A percentile compares a stretch with the other conserved stretches of the same genome.
These are phyloP conservation scores for Lactifluus hygrophoroides DNA, from an alignment of 768 basidiomycete genomes.

Conservation along the genomic window DNA sequence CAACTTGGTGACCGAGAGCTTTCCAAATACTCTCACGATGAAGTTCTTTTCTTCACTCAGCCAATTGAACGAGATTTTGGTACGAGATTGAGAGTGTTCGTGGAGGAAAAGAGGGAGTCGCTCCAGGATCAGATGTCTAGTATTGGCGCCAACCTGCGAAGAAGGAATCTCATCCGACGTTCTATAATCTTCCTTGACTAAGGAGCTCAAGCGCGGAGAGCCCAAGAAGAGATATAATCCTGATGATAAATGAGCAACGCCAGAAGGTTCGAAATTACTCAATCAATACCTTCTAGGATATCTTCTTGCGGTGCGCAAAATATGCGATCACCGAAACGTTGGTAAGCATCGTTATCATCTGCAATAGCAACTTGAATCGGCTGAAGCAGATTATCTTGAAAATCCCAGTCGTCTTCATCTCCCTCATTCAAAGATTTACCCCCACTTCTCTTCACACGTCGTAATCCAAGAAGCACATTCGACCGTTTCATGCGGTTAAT, in stretches of 20 bases:
- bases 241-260: conserved; percentile 23
- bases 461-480: conserved; percentile 66
- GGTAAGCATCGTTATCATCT: conserved; percentile 77
- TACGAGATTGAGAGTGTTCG: conserved; percentile 67
- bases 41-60: conserved; percentile 56
- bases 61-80: conserved; percentile 58
- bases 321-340: conserved; percentile 68
- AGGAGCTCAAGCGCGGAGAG: conserved; percentile 56
- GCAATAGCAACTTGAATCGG: conserved; percentile 71
- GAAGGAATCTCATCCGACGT: conserved; percentile 43
- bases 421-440: conserved; percentile 31
- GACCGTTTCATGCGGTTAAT: conserved; percentile 57
- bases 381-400: conserved; percentile 60
- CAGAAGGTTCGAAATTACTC: neutral
- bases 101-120: conserved; percentile 86
- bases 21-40: conserved; percentile 58
- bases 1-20: conserved; percentile 52
- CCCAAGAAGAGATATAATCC: conserved; percentile 75
- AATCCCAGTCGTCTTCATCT: conserved; percentile 71
- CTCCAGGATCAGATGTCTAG: conserved; percentile 62
- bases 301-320: conserved; percentile 86
- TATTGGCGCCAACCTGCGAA: conserved; percentile 41
- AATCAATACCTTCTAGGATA: conserved; percentile 61
- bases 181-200: conserved; percentile 74
- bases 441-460: conserved; percentile 40